Base-by-base conservation (phyloP, 345 rosid species). In the Turnera subulata region DNA sequence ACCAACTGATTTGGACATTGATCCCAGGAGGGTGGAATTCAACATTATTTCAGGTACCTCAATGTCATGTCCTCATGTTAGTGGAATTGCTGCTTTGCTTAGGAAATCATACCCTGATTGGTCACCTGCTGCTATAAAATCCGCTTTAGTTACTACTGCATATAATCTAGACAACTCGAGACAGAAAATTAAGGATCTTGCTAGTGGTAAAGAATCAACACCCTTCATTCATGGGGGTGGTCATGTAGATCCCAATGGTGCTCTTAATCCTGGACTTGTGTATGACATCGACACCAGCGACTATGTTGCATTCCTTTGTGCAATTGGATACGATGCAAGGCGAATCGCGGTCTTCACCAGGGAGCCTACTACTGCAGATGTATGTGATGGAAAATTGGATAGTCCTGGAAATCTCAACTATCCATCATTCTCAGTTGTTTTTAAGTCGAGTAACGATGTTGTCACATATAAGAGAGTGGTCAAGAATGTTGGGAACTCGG, bases 141-240 rank as follows among this genome's bases (percentile, higher is more conserved):
- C 68, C 11, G 72, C 72, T 43, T 47, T 68, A 50, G 47, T 53
- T 5, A 59, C 66, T 40, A 57, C 69, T 13, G 62, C 56, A 55
- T 84, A 85, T 64, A 80, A 42, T 46, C 4, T 77, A 0, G 98
- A 92, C 65, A 84, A 85, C 45, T 75, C 85, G 4, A 97, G 94
- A 8, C 59, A 68, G 23, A 66, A 47, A 52, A 81, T 93, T 12
- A 61, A 73, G 51, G 97, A 93, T 81, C 94, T 87, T 55, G 89
- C 94, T 13, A 82, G 66, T 0, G 96, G 86, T 0, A 50, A 79
- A 16, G 72, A 80, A 45, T 72, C 96, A 29, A 82, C 83, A 25
- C 82, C 99, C 5, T 89, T 82, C 38, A 29, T 82, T 59, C 82
- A 62, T 0, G 99, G 99, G 16, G 86, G 94, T 1, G 99, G 97